These are phyloP conservation scores for Hemileccinum impolitum DNA, from an alignment of 768 basidiomycete genomes.

Conservation along the genomic window DNA sequence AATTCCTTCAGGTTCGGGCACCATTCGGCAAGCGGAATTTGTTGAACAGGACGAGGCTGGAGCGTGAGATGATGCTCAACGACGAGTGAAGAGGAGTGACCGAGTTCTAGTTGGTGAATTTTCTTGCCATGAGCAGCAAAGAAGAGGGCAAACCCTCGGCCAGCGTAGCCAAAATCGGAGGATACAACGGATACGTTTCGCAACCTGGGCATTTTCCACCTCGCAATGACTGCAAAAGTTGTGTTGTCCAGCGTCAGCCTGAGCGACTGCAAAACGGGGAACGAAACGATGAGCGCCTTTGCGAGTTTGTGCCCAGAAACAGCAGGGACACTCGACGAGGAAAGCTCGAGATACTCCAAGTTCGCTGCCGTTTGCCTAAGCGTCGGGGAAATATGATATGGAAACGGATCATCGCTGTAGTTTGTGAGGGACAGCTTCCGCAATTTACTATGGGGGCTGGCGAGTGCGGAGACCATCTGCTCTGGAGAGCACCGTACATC, in stretches of 20 bases:
- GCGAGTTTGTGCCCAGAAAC: slow-evolving; percentile 30
- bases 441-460: slow-evolving; percentile 49
- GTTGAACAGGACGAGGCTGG: slow-evolving; percentile 32
- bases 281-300: slow-evolving; percentile 28
- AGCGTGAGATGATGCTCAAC: slow-evolving; percentile 64
- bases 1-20: slow-evolving; percentile 68
- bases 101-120: slow-evolving; percentile 65
- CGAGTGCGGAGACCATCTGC: slow-evolving; percentile 57
- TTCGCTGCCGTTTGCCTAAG: slow-evolving; percentile 48
- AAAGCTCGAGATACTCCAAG: slow-evolving; percentile 68
- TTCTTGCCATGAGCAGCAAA: slow-evolving; percentile 63
- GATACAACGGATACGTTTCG: slow-evolving; percentile 64
- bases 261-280: slow-evolving; percentile 66
- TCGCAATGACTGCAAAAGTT: slow-evolving; percentile 62
- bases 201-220: slow-evolving; percentile 64
- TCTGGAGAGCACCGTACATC: slow-evolving; percentile 50
- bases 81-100: slow-evolving; percentile 64
- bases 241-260: slow-evolving; percentile 70
- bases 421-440: slow-evolving; percentile 68
- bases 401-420: slow-evolving; percentile 61
- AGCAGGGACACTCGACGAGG: slow-evolving; percentile 49
- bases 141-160: slow-evolving; percentile 59
- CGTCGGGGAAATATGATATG: slow-evolving; percentile 52
- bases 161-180: slow-evolving; percentile 70
- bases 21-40: slow-evolving; percentile 58